phyloP scores from a whole-genome alignment of 306 rosid genomes.

The Lathyrus sativus region DNA sequence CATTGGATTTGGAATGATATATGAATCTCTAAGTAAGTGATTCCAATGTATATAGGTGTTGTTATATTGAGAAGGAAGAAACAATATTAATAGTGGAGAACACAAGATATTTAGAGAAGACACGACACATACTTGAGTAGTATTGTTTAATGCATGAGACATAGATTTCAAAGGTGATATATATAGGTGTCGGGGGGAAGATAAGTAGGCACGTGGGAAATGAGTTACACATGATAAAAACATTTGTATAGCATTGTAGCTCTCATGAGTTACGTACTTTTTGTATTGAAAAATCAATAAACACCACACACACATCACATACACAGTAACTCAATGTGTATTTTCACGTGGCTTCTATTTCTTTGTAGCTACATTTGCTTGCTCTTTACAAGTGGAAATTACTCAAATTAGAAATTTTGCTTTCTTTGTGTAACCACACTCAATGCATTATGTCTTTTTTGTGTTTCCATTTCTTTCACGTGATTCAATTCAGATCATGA shows the following conservation, averaged over 20 bases:
- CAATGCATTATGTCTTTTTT: slow-evolving; percentile 34
- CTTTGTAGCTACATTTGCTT: slow-evolving; percentile 36
- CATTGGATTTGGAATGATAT: slow-evolving; percentile 33
- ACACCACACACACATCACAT: not conserved
- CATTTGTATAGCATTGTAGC: slow-evolving; percentile 29
- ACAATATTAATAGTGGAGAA: not conserved
- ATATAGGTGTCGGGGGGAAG: slow-evolving; percentile 35
- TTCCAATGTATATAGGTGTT: too few relatives aligned
- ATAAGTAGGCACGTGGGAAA: slow-evolving; percentile 41
- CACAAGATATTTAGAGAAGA: not conserved
- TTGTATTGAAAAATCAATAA: slow-evolving; percentile 27
- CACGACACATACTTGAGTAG: not conserved
- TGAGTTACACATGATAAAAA: slow-evolving; percentile 43
- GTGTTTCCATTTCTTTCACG: slow-evolving; percentile 37
- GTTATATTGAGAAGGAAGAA: not conserved
- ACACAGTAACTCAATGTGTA: slow-evolving; percentile 32
- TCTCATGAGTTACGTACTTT: slow-evolving; percentile 31
- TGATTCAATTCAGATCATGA: slow-evolving; percentile 30
- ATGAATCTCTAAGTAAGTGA: not conserved
- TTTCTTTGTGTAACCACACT: slow-evolving; percentile 36
- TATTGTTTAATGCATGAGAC: slow-evolving; percentile 22
- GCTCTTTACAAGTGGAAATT: slow-evolving; percentile 36
- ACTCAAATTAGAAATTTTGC: slow-evolving; percentile 33
- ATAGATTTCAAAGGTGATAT: slow-evolving; percentile 25
- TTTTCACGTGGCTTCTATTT: slow-evolving; percentile 41